Evolutionary conservation across 2,329 filamentous ascomycete species (phyloP), one percentile per base, ranked within the genome.

Genomic region (Penicillium sp.): DNA sequence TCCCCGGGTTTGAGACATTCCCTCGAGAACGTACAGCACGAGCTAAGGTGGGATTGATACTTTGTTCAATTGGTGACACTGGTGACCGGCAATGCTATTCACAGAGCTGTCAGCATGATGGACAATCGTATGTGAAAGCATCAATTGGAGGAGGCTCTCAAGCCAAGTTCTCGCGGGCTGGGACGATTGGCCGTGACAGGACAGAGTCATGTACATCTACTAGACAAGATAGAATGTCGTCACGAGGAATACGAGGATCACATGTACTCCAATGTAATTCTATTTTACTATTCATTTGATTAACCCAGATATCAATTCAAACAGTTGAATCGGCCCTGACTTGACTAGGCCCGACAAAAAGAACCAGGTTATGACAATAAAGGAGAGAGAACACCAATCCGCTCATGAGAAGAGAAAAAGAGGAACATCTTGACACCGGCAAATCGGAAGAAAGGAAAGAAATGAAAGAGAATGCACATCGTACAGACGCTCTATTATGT

Each of bases 401-500:
- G 65, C 64, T 65, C 57, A 58, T 55, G 59, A 58, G 19, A 53
- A 54, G 51, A 51, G n/a, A 42, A 58, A 42, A 25, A 33, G 30
- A 33, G 26, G 33, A 54, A 30, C 53, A 60, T 61, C 28, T 54
- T 40, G 45, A 58, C 11, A 46, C 11, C 8, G 16, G 14, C 3
- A 51, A 51, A 25, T 33, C 28, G 22, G 52, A 48, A 59, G n/a
- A 42, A 25, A 58, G 30, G 13, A 30, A 43, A 19, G 43, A 48
- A 22, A 48, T 53, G 57, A 65, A 63, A 63, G 48, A 49, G 42
- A 22, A 53, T 62, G 42, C 62, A 65, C 60, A 65, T 42, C 57
- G 43, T 22, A 55, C 8, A 52, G 60, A 46, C 43, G 54, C 58
- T 68, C 63, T 67, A 70, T 68, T 68, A 69, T 70, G 64, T 68